Percentiles rank a stretch among this genome's conserved stretches.
These are phyloP conservation scores for Epichloe coenophiala DNA, from an alignment of 2,329 filamentous ascomycete species.

Conservation along the genomic window DNA sequence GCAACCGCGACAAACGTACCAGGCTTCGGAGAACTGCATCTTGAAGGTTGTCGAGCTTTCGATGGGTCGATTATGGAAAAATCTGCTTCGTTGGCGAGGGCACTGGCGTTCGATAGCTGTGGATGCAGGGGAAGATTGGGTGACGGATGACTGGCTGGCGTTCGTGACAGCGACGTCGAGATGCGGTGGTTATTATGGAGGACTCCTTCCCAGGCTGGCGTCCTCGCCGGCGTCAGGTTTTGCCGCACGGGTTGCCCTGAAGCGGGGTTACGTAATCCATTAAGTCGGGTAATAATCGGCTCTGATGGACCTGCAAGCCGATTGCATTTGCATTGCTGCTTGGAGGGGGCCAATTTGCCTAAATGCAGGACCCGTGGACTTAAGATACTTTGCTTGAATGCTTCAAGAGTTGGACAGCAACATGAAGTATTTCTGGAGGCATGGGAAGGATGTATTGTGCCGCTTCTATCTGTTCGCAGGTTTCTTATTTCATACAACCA, in stretches of 20 bases:
- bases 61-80: conserved; percentile 8
- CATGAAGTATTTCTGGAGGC: too few relatives aligned
- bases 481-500: too few relatives aligned
- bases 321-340: background rate
- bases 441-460: too few relatives aligned
- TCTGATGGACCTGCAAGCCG: background rate
- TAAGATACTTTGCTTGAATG: too few relatives aligned
- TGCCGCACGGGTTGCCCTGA: conserved; percentile 16
- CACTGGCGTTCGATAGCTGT: conserved; percentile 3
- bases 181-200: conserved; percentile 22
- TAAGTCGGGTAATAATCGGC: conserved; percentile 1
- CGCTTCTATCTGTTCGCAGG: too few relatives aligned
- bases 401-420: too few relatives aligned
- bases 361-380: too few relatives aligned
- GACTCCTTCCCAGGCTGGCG: conserved; percentile 25
- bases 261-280: conserved; percentile 4
- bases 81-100: background rate
- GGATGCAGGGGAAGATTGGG: conserved; percentile 13
- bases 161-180: conserved; percentile 10
- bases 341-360: too few relatives aligned
- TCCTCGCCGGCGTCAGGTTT: conserved; percentile 28
- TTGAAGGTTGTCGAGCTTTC: conserved; percentile 28
- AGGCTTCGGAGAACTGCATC: conserved; percentile 63
- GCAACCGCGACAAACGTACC: conserved; percentile 44
- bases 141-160: conserved; percentile 11